Percentiles rank a stretch among this genome's conserved stretches.
Evolutionary conservation across 2,329 filamentous ascomycete genomes (phyloP).

Genomic region (Podosphaera fusca): DNA sequence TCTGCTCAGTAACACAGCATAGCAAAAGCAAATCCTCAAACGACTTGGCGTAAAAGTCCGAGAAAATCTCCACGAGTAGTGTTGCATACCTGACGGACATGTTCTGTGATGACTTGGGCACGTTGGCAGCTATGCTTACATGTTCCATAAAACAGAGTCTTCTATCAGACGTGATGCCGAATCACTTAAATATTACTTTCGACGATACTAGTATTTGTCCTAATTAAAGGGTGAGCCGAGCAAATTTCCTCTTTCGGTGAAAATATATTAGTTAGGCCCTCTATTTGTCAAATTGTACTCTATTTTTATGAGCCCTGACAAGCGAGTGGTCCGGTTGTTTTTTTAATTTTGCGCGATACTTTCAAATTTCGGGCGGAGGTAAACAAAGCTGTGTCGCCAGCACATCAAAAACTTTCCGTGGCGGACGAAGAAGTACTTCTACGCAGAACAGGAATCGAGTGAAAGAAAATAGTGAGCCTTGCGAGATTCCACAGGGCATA

Average conservation of each 20-base stretch:
- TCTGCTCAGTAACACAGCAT: neutral
- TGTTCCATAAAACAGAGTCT: neutral
- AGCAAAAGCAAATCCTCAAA: neutral
- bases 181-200: neutral
- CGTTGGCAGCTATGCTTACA: neutral
- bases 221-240: neutral
- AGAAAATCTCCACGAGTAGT: neutral
- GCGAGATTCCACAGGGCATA: neutral
- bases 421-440: neutral
- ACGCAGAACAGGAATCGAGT: neutral
- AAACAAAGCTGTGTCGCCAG: neutral
- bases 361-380: neutral
- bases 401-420: neutral
- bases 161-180: neutral
- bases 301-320: neutral
- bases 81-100: neutral
- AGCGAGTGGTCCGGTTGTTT: neutral
- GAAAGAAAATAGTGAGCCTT: neutral
- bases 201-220: neutral
- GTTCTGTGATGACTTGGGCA: neutral
- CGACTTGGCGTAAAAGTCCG: neutral
- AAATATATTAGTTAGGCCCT: neutral
- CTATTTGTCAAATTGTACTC: neutral
- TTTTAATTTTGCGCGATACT: neutral
- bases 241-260: neutral